These are phyloP conservation scores for Macaranga tanarius DNA, from an alignment of 441 rosid genomes.

Conservation along the genomic window DNA sequence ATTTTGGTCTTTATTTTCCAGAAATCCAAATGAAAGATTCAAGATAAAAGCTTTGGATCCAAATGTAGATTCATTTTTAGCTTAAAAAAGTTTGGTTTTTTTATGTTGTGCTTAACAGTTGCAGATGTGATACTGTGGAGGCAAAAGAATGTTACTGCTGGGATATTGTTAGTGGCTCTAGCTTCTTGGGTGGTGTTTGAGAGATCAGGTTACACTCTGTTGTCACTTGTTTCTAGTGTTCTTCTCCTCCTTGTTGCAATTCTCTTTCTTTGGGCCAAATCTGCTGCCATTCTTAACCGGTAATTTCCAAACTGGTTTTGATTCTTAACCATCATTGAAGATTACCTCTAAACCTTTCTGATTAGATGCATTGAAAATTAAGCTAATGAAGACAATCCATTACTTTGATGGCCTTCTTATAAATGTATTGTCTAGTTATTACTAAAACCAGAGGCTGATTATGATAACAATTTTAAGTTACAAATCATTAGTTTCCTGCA, in stretches of 20 bases:
- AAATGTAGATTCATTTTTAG: neutral
- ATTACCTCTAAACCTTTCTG: neutral
- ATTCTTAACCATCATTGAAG: slow-evolving; percentile 1
- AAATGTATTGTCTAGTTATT: neutral
- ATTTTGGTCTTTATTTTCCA: neutral
- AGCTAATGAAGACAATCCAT: neutral
- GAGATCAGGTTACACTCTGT: slow-evolving; percentile 76
- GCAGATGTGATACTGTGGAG: slow-evolving; percentile 96
- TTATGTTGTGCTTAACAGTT: slow-evolving; percentile 44
- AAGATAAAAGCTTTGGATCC: neutral
- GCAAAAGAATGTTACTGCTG: slow-evolving; percentile 55
- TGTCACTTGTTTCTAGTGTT: slow-evolving; percentile 83
- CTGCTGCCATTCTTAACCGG: slow-evolving; percentile 90
- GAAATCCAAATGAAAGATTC: neutral
- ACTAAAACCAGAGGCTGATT: neutral
- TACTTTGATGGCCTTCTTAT: neutral
- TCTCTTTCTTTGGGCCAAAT: slow-evolving; percentile 93
- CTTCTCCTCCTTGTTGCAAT: slow-evolving; percentile 73
- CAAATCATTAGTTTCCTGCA: neutral
- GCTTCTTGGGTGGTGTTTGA: slow-evolving; percentile 89
- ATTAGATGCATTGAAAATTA: neutral
- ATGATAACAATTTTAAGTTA: too few species aligned
- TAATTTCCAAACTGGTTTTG: slow-evolving; percentile 24
- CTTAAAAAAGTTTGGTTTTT: neutral
- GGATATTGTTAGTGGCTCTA: slow-evolving; percentile 62